Conservation (phyloP, 2,329 filamentous ascomycete genomes). For the Mariannaea sp. region DNA sequence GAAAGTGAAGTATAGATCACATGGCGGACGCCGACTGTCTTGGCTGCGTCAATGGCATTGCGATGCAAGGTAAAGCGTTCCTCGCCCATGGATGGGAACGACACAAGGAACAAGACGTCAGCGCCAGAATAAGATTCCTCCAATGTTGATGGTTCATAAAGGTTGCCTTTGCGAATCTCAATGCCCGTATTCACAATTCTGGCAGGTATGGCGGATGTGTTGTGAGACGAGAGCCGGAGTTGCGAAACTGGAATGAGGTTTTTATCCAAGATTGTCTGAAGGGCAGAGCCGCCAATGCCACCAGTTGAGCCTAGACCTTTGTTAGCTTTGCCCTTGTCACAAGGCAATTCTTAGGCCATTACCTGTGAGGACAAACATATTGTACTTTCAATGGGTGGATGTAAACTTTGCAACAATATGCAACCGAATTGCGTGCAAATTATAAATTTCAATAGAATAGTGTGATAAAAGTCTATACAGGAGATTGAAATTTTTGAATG, state of each 20-base stretch:
- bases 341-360: constrained; percentile 1
- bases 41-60: neutral
- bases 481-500: no score
- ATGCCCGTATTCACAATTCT: neutral
- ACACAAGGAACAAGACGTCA: neutral
- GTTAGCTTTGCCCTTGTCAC: neutral
- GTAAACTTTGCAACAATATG: neutral
- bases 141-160: neutral
- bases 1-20: neutral
- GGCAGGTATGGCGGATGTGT: neutral
- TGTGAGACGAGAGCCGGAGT: neutral
- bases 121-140: neutral
- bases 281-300: neutral
- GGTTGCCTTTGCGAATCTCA: neutral
- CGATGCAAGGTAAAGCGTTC: neutral
- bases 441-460: no score
- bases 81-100: neutral
- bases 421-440: no score
- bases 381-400: neutral
- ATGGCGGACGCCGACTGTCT: neutral
- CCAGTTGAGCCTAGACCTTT: neutral
- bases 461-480: no score
- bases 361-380: neutral
- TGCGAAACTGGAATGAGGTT: neutral
- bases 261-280: constrained; percentile 1